These are phyloP conservation scores for Podaxis sp. DNA, from an alignment of 768 basidiomycete species.

Conservation along the genomic window DNA sequence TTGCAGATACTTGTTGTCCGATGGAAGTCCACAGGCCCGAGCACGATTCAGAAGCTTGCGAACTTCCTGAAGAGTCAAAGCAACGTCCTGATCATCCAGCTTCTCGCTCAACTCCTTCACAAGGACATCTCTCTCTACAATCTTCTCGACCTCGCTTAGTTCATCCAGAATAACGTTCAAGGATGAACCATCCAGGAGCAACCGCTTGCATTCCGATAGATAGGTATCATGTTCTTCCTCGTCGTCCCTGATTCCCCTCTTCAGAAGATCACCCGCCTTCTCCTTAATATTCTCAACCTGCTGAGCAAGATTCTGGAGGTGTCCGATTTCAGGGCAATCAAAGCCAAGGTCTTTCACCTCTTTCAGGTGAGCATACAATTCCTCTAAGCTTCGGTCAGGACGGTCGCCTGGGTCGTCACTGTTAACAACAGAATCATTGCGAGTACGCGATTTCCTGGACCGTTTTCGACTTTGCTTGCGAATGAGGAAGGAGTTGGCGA, in stretches of 20 bases:
- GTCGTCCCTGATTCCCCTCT: conserved; percentile 22
- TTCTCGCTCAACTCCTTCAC: conserved; percentile 73
- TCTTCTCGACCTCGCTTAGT: conserved; percentile 71
- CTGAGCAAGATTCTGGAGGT: conserved; percentile 50
- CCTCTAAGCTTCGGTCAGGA: conserved; percentile 68
- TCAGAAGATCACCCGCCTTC: conserved; percentile 54
- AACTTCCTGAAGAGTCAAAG: conserved; percentile 74
- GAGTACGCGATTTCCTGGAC: conserved; percentile 60
- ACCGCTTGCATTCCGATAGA: conserved; percentile 66
- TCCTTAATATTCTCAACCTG: conserved; percentile 64
- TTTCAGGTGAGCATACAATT: conserved; percentile 63
- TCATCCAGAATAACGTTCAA: conserved; percentile 86
- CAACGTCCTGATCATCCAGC: conserved; percentile 56
- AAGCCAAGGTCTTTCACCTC: conserved; percentile 83
- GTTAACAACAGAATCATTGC: conserved; percentile 38
- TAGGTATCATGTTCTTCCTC: conserved; percentile 46
- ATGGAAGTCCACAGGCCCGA: conserved; percentile 58
- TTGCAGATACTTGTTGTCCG: conserved; percentile 63
- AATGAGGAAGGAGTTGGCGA: conserved; percentile 73
- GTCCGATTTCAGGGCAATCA: conserved; percentile 72
- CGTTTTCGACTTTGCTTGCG: conserved; percentile 81
- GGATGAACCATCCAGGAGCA: conserved; percentile 68
- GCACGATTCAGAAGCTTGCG: conserved; percentile 71
- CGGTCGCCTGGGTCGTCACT: conserved; percentile 62
- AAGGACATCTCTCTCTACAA: conserved; percentile 78